Conservation (phyloP, 345 rosid genomes). For the Melaleuca quinquenervia region DNA sequence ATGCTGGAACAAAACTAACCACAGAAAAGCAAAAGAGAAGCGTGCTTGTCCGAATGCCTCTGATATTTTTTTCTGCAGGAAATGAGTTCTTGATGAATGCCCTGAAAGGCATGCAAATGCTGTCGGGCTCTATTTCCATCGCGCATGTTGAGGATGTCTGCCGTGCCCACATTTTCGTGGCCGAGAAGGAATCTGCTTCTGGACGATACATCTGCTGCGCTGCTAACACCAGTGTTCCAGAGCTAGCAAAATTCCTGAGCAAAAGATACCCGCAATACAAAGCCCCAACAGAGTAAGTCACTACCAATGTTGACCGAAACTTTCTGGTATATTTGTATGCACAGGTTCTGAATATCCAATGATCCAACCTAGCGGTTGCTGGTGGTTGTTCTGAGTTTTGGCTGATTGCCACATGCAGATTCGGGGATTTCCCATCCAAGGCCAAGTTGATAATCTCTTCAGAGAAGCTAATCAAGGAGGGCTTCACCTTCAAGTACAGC, state of each 20-base stretch:
- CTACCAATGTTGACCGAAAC: neutral
- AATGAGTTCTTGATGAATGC: conserved; percentile 40
- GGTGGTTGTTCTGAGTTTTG: neutral
- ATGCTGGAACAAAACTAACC: neutral
- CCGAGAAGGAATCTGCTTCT: conserved; percentile 70
- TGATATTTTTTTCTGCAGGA: conserved; percentile 27
- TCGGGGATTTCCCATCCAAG: conserved; percentile 50
- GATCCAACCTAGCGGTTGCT: neutral
- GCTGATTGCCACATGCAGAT: conserved; percentile 21
- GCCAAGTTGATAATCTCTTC: conserved; percentile 59
- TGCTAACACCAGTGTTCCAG: conserved; percentile 54
- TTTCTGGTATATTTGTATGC: neutral
- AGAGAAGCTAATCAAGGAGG: conserved; percentile 52
- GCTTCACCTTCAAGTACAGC: conserved; percentile 61
- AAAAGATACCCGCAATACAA: conserved; percentile 53
- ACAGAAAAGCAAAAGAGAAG: neutral
- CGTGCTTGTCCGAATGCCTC: neutral
- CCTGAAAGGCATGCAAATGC: conserved; percentile 77
- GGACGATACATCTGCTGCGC: conserved; percentile 74
- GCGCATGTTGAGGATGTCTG: conserved; percentile 75
- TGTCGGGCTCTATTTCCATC: conserved; percentile 74
- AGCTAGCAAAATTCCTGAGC: conserved; percentile 50
- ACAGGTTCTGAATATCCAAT: neutral
- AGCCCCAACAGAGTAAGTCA: conserved; percentile 51
- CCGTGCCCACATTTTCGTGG: conserved; percentile 71